Evolutionary conservation across 1,284 basidiomycete species (phyloP).

Genomic region (Bjerkandera adusta): DNA sequence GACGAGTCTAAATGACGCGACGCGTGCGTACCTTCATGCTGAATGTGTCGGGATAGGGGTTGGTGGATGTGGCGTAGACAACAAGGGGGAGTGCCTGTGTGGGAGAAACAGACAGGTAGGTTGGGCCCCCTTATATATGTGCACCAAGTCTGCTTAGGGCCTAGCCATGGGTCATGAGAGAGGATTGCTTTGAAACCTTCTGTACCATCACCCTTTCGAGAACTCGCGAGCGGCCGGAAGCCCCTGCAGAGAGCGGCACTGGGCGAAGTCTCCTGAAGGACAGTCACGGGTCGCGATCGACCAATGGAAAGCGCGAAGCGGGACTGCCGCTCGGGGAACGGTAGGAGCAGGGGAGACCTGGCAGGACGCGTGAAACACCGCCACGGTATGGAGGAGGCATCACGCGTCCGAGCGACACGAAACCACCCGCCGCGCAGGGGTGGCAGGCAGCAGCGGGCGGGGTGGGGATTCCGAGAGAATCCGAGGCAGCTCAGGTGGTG

Average conservation of each 20-base stretch:
- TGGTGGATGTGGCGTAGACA: neutral
- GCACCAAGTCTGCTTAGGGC: neutral
- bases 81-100: neutral
- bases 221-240: slow-evolving; percentile 4
- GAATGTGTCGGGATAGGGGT: neutral
- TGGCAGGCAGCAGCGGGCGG: neutral
- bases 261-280: slow-evolving; percentile 9
- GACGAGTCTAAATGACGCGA: neutral
- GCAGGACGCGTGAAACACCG: neutral
- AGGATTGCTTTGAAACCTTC: slow-evolving; percentile 7
- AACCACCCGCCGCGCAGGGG: neutral
- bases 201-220: slow-evolving; percentile 1
- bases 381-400: too few relatives aligned
- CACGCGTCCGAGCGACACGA: neutral
- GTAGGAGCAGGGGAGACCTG: neutral
- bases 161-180: slow-evolving; percentile 14
- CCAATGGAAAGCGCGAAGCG: neutral
- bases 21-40: slow-evolving; percentile 9
- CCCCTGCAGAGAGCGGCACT: slow-evolving; percentile 1
- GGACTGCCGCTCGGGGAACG: slow-evolving; percentile 2
- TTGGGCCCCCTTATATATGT: slow-evolving; percentile 10
- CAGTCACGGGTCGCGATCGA: slow-evolving; percentile 9
- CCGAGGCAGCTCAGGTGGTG: slow-evolving; percentile 10
- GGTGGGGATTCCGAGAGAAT: slow-evolving; percentile 5
- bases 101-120: neutral